Conservation (phyloP, 805 yeast genomes). For the Dipodascus albidus region DNA sequence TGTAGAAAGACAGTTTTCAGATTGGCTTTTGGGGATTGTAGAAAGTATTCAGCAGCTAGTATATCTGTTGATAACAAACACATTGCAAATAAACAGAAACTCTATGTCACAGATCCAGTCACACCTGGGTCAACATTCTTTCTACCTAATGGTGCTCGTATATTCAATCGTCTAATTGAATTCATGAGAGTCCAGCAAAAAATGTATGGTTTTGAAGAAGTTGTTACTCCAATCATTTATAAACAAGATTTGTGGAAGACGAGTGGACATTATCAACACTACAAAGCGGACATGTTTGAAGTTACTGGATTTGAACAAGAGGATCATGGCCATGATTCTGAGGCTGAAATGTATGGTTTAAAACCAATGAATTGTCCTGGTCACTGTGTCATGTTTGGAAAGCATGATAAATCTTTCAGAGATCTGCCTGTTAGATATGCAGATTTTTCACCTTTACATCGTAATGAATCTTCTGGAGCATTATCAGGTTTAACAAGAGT, state of each 20-base stretch:
- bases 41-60: neutral
- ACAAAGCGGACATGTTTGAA: conserved; percentile 86
- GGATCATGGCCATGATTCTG: conserved; percentile 30
- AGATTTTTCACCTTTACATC: conserved; percentile 84
- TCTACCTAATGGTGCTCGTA: conserved; percentile 82
- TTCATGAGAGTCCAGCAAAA: conserved; percentile 83
- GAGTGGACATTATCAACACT: conserved; percentile 94
- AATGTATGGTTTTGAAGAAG: conserved; percentile 79
- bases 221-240: conserved; percentile 82
- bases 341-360: conserved; percentile 49
- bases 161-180: conserved; percentile 64
- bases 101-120: conserved; percentile 65
- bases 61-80: conserved; percentile 15
- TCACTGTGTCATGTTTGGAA: conserved; percentile 73
- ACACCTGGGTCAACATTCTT: conserved; percentile 93
- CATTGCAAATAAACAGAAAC: conserved; percentile 54
- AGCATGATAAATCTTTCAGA: conserved; percentile 67
- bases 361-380: conserved; percentile 38
- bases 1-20: too few relatives aligned
- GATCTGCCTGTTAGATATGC: conserved; percentile 79
- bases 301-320: conserved; percentile 44
- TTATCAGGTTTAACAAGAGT: conserved; percentile 87
- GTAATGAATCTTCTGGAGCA: conserved; percentile 94
- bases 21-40: neutral
- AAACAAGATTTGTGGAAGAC: conserved; percentile 75